phyloP scores from a whole-genome alignment of 2,329 filamentous ascomycete genomes.

The Fusarium verticillioides region DNA sequence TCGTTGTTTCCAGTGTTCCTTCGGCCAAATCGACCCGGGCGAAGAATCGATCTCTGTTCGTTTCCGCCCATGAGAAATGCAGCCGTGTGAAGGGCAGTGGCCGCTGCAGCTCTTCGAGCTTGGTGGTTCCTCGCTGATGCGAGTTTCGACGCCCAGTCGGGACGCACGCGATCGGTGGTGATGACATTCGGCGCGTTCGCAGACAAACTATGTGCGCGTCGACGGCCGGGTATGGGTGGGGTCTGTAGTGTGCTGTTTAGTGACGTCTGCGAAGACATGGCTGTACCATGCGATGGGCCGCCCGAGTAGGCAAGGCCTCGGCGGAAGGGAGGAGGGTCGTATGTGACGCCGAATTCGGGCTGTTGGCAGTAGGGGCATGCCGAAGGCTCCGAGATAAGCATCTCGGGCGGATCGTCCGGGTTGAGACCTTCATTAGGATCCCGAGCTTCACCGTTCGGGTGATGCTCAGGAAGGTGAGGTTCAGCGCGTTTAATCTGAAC shows the following conservation, averaged over 20 bases:
- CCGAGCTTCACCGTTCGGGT: constrained; percentile 58
- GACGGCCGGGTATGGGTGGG: constrained; percentile 52
- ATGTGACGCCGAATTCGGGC: constrained; percentile 95
- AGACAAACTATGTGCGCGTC: constrained; percentile 73
- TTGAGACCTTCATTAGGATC: constrained; percentile 52
- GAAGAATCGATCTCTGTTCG: constrained; percentile 60
- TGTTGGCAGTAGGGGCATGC: constrained; percentile 96
- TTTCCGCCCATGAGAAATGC: constrained; percentile 86
- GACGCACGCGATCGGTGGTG: constrained; percentile 90
- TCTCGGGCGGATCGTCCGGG: constrained; percentile 65
- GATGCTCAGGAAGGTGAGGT: constrained; percentile 86
- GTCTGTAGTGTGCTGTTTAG: constrained; percentile 68
- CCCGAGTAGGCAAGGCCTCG: constrained; percentile 78
- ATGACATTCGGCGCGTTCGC: constrained; percentile 87
- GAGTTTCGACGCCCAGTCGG: constrained; percentile 94
- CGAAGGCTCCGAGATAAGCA: constrained; percentile 90
- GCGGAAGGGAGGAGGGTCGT: constrained; percentile 88
- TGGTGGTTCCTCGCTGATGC: constrained; percentile 86
- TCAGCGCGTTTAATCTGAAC: constrained; percentile 97
- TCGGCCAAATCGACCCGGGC: constrained; percentile 66
- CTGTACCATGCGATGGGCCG: constrained; percentile 61
- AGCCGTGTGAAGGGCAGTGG: constrained; percentile 92
- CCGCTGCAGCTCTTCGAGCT: constrained; percentile 86
- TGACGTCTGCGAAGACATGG: constrained; percentile 89
- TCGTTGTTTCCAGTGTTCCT: constrained; percentile 59